Evolutionary conservation across 2,329 filamentous ascomycete species (phyloP).

Genomic region (Beauveria sp.): DNA sequence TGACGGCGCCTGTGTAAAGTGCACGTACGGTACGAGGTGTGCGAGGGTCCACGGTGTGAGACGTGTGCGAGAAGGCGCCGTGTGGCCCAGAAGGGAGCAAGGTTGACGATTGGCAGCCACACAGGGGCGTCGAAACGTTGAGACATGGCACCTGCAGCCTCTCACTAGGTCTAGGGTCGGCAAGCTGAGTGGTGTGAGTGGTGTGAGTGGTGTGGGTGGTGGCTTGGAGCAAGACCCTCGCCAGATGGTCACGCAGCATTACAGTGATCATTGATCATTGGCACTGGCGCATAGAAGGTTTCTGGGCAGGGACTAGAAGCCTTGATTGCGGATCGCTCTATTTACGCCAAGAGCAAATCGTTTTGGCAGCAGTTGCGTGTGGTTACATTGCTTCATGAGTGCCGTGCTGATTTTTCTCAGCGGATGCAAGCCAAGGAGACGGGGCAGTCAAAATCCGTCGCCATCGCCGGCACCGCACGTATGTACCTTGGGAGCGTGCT

Average conservation of each 20-base stretch:
- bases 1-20: not conserved
- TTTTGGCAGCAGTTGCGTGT: not conserved
- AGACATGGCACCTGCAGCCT: slow-evolving; percentile 4
- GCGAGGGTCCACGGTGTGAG: not conserved
- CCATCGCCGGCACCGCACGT: not conserved
- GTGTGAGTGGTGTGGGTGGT: not conserved
- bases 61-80: not conserved
- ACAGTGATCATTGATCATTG: not conserved
- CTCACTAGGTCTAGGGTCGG: no score
- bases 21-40: not conserved
- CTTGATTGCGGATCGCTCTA: not conserved
- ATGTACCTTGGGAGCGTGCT: not conserved
- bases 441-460: not conserved
- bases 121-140: not conserved
- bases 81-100: not conserved
- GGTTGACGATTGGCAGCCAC: not conserved
- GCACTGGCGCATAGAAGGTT: not conserved
- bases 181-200: no score
- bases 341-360: not conserved
- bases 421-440: not conserved
- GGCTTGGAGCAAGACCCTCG: not conserved
- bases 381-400: slow-evolving; percentile 5
- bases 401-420: not conserved
- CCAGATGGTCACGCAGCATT: not conserved
- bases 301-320: not conserved